A percentile compares a stretch with the other conserved stretches of the same genome.
Evolutionary conservation across 805 yeast species (phyloP).

Genomic region (Candida arabinofermentans): DNA sequence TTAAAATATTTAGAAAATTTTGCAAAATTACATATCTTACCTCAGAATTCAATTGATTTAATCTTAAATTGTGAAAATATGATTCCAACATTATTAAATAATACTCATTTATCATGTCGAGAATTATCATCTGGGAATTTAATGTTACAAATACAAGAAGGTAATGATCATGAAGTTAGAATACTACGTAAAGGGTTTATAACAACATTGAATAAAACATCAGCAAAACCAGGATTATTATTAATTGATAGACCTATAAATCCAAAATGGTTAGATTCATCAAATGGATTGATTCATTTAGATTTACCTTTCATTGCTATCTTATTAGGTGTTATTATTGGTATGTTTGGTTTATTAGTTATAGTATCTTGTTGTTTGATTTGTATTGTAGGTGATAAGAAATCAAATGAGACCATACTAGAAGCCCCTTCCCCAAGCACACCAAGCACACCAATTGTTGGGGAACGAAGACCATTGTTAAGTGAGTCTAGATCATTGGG

Average conservation of each 20-base stretch:
- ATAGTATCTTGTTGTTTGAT: slow-evolving; percentile 35
- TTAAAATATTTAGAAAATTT: slow-evolving; percentile 42
- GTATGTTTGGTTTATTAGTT: slow-evolving; percentile 40
- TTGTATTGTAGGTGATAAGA: slow-evolving; percentile 26
- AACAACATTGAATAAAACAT: slow-evolving; percentile 25
- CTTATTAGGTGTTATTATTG: slow-evolving; percentile 62
- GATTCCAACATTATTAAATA: slow-evolving; percentile 41
- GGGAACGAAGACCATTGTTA: slow-evolving; percentile 14
- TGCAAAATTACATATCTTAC: slow-evolving; percentile 65
- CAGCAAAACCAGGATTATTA: slow-evolving; percentile 57
- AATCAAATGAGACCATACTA: no score
- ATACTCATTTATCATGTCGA: slow-evolving; percentile 43
- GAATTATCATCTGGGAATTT: slow-evolving; percentile 34
- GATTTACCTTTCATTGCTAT: slow-evolving; percentile 66
- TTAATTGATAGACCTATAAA: slow-evolving; percentile 66
- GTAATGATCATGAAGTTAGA: slow-evolving; percentile 53
- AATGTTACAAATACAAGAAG: slow-evolving; percentile 41
- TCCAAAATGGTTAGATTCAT: slow-evolving; percentile 52
- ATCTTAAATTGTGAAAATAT: slow-evolving; percentile 45
- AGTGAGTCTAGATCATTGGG: not conserved
- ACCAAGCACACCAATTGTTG: not conserved
- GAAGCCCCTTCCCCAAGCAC: not conserved
- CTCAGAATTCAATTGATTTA: slow-evolving; percentile 45
- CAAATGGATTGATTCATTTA: slow-evolving; percentile 43
- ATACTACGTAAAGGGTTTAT: slow-evolving; percentile 62